Base-by-base conservation (phyloP, 768 basidiomycete genomes). In the Pulveroboletus ravenelii region DNA sequence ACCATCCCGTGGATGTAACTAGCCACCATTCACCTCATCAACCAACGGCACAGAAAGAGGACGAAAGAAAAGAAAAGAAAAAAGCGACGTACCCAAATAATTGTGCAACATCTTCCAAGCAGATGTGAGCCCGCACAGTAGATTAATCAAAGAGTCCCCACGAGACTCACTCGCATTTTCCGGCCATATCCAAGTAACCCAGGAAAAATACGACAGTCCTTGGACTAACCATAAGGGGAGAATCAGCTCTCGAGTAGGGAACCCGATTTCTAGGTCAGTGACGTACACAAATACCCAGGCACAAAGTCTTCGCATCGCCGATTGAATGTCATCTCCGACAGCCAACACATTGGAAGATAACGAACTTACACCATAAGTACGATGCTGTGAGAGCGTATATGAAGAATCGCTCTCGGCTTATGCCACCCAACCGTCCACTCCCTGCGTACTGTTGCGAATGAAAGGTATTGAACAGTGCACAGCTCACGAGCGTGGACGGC, bases 381-480 rank as follows among this genome's bases (percentile, higher is more conserved):
- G 82, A 82, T 23, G 67, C 78, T 2, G 74, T 48, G 62, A 87
- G 85, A 5, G 75, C 79, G 59, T 77, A 81, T 50, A 81, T 55
- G 75, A 92, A 92, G 74, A 90, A 93, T 6, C 81, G 76, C 63
- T 87, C 85, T 48, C 91, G 81, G 54, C 78, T 81, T 39, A 91
- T 70, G 34, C 86, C 86, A 3, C 80, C 78, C 35, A 77, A 74
- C 27, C 67, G 74, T 13, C 85, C 83, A 15, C 78, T 76, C 41
- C 87, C 87, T 3, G 80, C 73, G 55, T 86, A 86, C 48, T 76
- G 69, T 47, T 82, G 78, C 0, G 82, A 81, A 66, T 92, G 89
- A 0, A 89, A 73, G 1, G 87, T 89, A 58, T 89, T 89, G 70
- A 89, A 87, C 31, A 79, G 60, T 2, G 87, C 84, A 56, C 88